Conservation (phyloP, 2,329 filamentous ascomycete species). For the Pseudogymnoascus sp. region DNA sequence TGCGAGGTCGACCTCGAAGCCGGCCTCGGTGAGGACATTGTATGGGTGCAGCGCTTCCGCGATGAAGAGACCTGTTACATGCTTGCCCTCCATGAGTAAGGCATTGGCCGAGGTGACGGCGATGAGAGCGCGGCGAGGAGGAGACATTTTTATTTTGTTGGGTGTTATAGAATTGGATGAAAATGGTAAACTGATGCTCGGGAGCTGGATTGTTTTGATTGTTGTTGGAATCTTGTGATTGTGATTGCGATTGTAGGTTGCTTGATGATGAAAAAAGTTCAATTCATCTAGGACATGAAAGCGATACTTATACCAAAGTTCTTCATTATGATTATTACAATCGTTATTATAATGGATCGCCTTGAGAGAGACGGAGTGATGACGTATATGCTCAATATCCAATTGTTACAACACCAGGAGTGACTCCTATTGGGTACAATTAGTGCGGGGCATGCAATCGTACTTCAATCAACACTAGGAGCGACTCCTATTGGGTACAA, state of each 20-base stretch:
- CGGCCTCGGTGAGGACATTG: conserved; percentile 36
- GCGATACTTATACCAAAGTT: neutral
- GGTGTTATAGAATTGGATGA: neutral
- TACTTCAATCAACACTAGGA: too few species aligned
- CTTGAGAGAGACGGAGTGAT: neutral
- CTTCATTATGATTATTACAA: neutral
- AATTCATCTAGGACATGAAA: neutral
- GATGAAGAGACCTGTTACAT: conserved; percentile 38
- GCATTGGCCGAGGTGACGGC: conserved; percentile 35
- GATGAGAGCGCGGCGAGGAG: conserved; percentile 35
- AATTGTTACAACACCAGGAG: neutral
- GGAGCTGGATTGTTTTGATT: neutral
- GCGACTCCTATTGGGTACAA: neutral
- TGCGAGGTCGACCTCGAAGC: conserved; percentile 39
- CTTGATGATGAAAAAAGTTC: neutral
- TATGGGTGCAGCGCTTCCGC: conserved; percentile 41
- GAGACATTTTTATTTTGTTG: conserved; percentile 28
- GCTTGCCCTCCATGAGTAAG: conserved; percentile 33
- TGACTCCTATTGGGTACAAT: neutral
- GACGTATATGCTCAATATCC: neutral
- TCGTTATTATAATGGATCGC: neutral
- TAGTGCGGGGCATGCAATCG: neutral
- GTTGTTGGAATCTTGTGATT: neutral
- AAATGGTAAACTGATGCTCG: neutral
- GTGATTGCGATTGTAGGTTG: neutral